These are phyloP conservation scores for Phytophthora foliorum DNA, from an alignment of 352 stramenopile species.

Conservation along the genomic window DNA sequence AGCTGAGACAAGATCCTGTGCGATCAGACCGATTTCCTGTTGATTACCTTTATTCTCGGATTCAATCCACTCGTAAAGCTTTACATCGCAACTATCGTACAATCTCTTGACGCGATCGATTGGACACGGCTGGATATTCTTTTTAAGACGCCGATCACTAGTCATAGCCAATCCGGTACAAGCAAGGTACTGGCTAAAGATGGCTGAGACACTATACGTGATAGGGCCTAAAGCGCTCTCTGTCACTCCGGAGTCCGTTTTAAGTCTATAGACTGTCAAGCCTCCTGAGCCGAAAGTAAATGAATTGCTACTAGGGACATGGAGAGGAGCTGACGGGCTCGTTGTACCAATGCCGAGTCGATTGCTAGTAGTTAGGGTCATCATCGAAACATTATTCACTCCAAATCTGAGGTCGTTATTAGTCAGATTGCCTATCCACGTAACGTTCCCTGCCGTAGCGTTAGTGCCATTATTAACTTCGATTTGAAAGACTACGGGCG, in stretches of 20 bases:
- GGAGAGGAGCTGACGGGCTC: background rate
- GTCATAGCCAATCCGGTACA: constrained; percentile 4
- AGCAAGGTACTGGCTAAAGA: background rate
- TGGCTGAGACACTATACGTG: background rate
- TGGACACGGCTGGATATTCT: constrained; percentile 11
- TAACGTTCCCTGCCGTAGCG: background rate
- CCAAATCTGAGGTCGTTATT: constrained; percentile 12
- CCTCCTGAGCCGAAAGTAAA: background rate
- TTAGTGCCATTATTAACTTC: constrained; percentile 9
- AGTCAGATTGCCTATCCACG: constrained; percentile 12
- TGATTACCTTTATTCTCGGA: background rate
- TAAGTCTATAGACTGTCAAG: background rate
- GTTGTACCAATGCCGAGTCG: background rate
- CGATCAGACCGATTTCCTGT: constrained; percentile 15
- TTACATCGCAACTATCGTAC: constrained; percentile 7
- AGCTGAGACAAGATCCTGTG: constrained; percentile 16
- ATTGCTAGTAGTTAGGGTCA: background rate
- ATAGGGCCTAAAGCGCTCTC: background rate
- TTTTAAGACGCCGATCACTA: constrained; percentile 13
- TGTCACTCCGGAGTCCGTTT: background rate
- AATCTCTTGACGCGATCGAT: constrained; percentile 8
- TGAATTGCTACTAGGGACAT: background rate
- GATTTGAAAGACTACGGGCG: constrained; percentile 5
- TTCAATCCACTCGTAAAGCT: constrained; percentile 20
- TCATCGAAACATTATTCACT: background rate